Percentiles rank a stretch among this genome's conserved stretches.
Evolutionary conservation across 139 green algal genomes (phyloP).

Genomic region (Zygnema cylindricum): DNA sequence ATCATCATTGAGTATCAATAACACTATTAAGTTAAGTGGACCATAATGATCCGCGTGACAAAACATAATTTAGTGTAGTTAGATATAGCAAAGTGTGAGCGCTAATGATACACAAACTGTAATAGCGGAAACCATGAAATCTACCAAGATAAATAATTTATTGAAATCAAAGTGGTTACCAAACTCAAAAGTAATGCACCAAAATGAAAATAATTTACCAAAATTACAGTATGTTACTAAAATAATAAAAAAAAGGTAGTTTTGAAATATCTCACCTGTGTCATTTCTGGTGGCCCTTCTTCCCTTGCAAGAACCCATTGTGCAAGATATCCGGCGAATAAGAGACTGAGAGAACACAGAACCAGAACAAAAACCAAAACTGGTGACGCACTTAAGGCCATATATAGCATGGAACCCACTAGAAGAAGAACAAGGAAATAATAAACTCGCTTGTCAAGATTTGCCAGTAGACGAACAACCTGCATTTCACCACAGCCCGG

Average conservation of each 20-base stretch:
- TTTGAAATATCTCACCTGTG: constrained; percentile 61
- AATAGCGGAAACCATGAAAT: no score
- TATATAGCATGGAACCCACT: constrained; percentile 32
- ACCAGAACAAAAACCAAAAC: constrained; percentile 67
- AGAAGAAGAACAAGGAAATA: constrained; percentile 40
- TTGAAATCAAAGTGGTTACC: no score
- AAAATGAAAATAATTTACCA: not conserved
- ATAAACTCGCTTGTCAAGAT: not conserved
- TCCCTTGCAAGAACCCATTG: constrained; percentile 73
- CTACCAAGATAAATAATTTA: no score
- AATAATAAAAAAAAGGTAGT: not conserved
- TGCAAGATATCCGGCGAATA: constrained; percentile 70
- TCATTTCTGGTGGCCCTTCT: constrained; percentile 75
- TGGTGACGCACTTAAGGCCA: constrained; percentile 19
- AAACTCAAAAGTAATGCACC: not conserved
- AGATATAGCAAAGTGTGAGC: no score
- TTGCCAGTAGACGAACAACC: constrained; percentile 19
- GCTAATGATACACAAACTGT: no score
- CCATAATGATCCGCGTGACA: no score
- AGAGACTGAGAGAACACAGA: constrained; percentile 66
- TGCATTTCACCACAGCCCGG: constrained; percentile 15
- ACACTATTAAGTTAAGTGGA: no score
- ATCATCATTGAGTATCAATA: no score
- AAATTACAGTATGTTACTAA: not conserved
- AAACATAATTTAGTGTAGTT: no score